A percentile compares a stretch with the other conserved stretches of the same genome.
phyloP scores from a whole-genome alignment of 148 eudicot genomes.

The Beta vulgaris region DNA sequence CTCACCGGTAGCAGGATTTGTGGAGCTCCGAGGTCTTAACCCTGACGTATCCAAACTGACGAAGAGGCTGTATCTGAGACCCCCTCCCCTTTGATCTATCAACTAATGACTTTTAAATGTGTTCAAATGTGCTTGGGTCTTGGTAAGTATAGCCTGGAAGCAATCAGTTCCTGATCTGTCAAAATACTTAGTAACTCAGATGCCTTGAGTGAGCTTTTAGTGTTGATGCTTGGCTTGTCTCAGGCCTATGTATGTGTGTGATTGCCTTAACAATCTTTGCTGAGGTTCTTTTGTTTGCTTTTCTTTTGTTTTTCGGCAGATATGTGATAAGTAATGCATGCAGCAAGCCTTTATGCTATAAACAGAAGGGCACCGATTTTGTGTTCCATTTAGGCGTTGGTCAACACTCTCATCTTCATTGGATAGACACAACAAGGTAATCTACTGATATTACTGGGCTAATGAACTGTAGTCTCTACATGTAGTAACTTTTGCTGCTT shows the following conservation, averaged over 20 bases:
- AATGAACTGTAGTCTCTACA: background rate
- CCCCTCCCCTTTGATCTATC: background rate
- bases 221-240: background rate
- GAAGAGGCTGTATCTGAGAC: background rate
- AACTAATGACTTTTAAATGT: background rate
- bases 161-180: background rate
- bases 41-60: background rate
- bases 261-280: background rate
- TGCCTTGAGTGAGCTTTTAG: background rate
- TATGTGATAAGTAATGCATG: slow-evolving; percentile 91
- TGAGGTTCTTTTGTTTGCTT: background rate
- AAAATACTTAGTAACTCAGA: background rate
- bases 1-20: too few species aligned
- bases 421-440: slow-evolving; percentile 80
- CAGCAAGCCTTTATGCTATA: slow-evolving; percentile 64
- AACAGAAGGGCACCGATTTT: slow-evolving; percentile 84
- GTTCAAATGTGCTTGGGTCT: background rate
- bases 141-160: background rate
- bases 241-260: background rate
- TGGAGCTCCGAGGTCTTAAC: too few species aligned
- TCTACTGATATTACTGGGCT: background rate
- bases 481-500: background rate
- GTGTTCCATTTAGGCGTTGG: slow-evolving; percentile 54
- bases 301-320: slow-evolving; percentile 39
- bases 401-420: slow-evolving; percentile 80